These are phyloP conservation scores for Oryza brachyantha DNA, from an alignment of 176 grass and related monocot species.

Conservation along the genomic window DNA sequence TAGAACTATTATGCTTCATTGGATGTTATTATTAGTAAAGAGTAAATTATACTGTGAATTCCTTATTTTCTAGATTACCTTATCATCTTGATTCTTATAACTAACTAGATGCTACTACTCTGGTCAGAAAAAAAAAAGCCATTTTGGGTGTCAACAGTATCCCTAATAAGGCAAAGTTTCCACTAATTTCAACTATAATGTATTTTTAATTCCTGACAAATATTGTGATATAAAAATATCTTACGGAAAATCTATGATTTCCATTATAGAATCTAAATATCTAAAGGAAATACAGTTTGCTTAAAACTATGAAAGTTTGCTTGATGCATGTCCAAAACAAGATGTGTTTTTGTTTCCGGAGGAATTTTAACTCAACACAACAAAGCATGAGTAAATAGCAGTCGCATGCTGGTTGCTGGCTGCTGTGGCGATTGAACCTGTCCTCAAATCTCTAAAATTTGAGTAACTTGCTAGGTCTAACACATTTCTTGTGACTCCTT, in stretches of 20 bases:
- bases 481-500: not conserved
- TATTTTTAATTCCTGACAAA: not conserved
- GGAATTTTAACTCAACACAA: not conserved
- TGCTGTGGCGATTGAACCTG: not conserved
- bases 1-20: not conserved
- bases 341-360: not conserved
- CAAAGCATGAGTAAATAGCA: not conserved
- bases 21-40: not conserved
- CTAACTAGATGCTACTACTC: not conserved
- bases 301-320: not conserved
- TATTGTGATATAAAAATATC: not conserved
- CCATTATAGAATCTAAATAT: not conserved
- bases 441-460: constrained; percentile 11
- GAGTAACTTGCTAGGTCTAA: not conserved
- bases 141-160: not conserved
- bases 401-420: not conserved
- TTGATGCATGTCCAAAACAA: not conserved
- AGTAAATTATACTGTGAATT: too few relatives aligned
- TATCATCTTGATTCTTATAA: not conserved
- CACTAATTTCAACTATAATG: not conserved
- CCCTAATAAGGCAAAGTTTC: not conserved
- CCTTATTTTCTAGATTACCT: not conserved
- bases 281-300: not conserved
- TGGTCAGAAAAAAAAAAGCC: not conserved
- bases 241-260: not conserved